Evolutionary conservation across 768 basidiomycete genomes (phyloP).

Genomic region (Rubroboletus satanas): DNA sequence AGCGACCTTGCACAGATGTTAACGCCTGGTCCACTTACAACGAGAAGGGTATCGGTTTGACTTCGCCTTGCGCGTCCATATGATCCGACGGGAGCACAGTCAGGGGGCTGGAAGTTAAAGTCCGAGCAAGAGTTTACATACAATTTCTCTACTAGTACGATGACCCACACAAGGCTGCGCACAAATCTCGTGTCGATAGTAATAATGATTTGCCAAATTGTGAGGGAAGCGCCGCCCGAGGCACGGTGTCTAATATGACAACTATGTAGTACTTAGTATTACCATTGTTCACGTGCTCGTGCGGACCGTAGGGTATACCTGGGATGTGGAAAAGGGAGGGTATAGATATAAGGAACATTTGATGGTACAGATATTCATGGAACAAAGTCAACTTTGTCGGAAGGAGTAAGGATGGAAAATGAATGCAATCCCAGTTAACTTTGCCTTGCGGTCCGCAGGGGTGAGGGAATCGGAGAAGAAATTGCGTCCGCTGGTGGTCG

Average conservation of each 20-base stretch:
- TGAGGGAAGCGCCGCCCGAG: background rate
- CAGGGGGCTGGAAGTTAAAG: background rate
- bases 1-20: background rate
- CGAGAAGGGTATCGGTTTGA: slow-evolving; percentile 37
- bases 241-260: background rate
- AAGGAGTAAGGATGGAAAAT: background rate
- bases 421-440: slow-evolving; percentile 11
- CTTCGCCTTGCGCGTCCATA: slow-evolving; percentile 16
- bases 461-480: slow-evolving; percentile 15
- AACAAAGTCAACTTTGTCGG: background rate
- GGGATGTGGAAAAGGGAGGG: slow-evolving; percentile 16
- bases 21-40: slow-evolving; percentile 34
- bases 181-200: no score
- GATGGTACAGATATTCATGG: slow-evolving; percentile 12
- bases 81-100: background rate
- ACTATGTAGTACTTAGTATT: no score
- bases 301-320: slow-evolving; percentile 3
- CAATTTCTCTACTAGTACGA: background rate
- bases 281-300: background rate
- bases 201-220: background rate
- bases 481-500: slow-evolving; percentile 19
- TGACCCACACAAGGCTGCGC: no score
- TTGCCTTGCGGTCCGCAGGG: slow-evolving; percentile 24
- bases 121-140: background rate
- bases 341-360: slow-evolving; percentile 25